Evolutionary conservation across 108 stramenopile species (phyloP).

Genomic region (Cyclotella distinguenda): DNA sequence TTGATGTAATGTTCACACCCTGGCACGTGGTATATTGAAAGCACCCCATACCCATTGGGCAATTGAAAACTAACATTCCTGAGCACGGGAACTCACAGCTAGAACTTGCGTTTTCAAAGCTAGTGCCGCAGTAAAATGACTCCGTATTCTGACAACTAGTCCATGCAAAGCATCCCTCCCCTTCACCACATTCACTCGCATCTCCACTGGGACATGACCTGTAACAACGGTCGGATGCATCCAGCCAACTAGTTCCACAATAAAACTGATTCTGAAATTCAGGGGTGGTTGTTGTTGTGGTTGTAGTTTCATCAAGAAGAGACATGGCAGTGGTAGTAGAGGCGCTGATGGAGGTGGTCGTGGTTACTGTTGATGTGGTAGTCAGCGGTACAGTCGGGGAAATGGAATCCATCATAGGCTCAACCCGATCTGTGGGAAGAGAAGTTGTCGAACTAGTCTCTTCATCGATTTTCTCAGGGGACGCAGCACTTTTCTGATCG

Average conservation of each 20-base stretch:
- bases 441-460: neutral
- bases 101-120: constrained; percentile 35
- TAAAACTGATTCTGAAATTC: constrained; percentile 38
- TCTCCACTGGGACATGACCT: constrained; percentile 29
- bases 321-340: constrained; percentile 1
- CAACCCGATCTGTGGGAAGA: neutral
- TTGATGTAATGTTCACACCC: constrained; percentile 1
- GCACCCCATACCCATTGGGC: constrained; percentile 29
- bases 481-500: neutral
- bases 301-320: constrained; percentile 24
- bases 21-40: constrained; percentile 43
- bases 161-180: constrained; percentile 27
- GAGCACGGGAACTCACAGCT: constrained; percentile 22
- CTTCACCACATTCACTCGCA: constrained; percentile 27
- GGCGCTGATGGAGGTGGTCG: neutral
- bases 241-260: constrained; percentile 32
- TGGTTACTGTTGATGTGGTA: no score
- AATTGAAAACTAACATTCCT: constrained; percentile 14
- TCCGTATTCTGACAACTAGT: constrained; percentile 31
- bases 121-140: constrained; percentile 10
- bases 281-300: constrained; percentile 19
- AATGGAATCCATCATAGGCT: no score
- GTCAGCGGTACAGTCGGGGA: no score
- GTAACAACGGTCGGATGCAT: constrained; percentile 28
- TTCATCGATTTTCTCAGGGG: neutral